These are phyloP conservation scores for Rhodamnia rubescens DNA, from an alignment of 345 rosid species.

Conservation along the genomic window DNA sequence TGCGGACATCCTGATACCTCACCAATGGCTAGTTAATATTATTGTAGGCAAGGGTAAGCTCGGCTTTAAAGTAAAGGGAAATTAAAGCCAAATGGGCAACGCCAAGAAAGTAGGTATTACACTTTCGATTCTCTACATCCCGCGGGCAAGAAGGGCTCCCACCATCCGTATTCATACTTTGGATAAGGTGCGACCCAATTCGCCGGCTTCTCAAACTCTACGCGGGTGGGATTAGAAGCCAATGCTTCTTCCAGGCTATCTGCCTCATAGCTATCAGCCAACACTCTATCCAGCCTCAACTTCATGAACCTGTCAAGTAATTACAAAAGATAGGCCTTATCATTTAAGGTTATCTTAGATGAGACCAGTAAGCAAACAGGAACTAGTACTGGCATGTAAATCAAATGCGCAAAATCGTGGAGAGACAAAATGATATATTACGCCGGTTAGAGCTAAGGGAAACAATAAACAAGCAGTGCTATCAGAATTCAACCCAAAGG, in stretches of 20 bases:
- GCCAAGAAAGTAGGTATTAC: slow-evolving; percentile 5
- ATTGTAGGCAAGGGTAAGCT: background rate
- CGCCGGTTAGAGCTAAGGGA: background rate
- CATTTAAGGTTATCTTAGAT: background rate
- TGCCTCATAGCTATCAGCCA: slow-evolving; percentile 64
- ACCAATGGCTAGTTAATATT: background rate
- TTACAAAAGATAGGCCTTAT: background rate
- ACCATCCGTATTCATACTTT: slow-evolving; percentile 90
- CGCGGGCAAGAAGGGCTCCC: slow-evolving; percentile 74
- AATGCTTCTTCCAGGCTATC: slow-evolving; percentile 63
- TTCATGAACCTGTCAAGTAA: slow-evolving; percentile 71
- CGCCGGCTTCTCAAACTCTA: slow-evolving; percentile 71
- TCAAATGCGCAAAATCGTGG: background rate
- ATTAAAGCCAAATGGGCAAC: background rate
- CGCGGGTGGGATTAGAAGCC: slow-evolving; percentile 52
- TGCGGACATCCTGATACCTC: background rate
- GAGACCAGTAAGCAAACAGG: background rate
- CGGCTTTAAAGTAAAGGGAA: background rate
- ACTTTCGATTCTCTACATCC: slow-evolving; percentile 38
- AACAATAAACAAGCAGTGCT: background rate
- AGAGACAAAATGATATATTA: background rate
- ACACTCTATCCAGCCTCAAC: slow-evolving; percentile 87
- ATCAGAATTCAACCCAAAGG: background rate
- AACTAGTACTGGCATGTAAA: background rate
- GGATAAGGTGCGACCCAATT: slow-evolving; percentile 93